Evolutionary conservation across 2,329 filamentous ascomycete genomes (phyloP), one percentile per base, ranked within the genome.

Genomic region (Aspergillus alliaceus): DNA sequence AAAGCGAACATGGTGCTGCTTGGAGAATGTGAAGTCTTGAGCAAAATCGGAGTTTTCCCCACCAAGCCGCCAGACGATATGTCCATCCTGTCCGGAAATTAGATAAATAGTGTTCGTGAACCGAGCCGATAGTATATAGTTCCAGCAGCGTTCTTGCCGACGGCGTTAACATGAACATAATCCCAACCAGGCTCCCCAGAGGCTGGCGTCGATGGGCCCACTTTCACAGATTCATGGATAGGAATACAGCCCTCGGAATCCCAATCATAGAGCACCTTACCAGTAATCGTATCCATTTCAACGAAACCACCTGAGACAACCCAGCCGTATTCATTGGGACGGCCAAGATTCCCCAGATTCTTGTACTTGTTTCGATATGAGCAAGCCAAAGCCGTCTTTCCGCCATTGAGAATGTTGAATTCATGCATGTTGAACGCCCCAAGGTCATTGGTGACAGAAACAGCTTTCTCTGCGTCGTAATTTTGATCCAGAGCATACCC

Each of bases 401-500:
- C 75, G 14, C 72, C 66, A 24, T 71, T 60, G 54, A 76, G 58
- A 20, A 77, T 60, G 39, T 72, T 73, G 59, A 77, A 76, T 39
- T 78, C 75, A 59, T 78, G 75, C 69, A 76, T 75, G 52, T 77
- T 75, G 48, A 76, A 72, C 14, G 64, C 60, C 31, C 57, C 54
- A 1, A 73, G 55, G 24, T 71, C 64, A 24, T 66, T 69, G 52
- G 61, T 59, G 20, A 62, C 56, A 3, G 69, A 65, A 15, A 64
- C 65, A 11, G 80, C 72, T 35, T 74, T 75, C 56, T 75, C 71
- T 47, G 77, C 66, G 32, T 77, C 67, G 58, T 82, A 82, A 53
- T 76, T 70, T 37, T 76, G 71, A 62, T 82, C 74, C 71, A 82
- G 71, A 56, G 82, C 78, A 34, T 80, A 72, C 35, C 78, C 79